Conservation (phyloP, 2,329 filamentous ascomycete species). For the Botrytis fabae region DNA sequence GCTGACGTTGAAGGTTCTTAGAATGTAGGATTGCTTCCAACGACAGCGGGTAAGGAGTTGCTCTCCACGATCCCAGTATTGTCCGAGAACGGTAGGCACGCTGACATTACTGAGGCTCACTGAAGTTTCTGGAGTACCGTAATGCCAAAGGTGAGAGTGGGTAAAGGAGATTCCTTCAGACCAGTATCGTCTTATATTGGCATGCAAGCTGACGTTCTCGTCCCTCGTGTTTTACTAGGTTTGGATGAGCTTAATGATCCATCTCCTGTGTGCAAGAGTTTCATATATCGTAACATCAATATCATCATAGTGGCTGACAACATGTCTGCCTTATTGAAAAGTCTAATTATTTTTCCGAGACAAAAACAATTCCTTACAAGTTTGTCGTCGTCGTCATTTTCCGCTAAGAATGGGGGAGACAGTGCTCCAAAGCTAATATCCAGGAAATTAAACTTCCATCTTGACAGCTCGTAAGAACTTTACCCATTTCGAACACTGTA, state of each 20-base stretch:
- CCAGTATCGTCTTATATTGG: constrained; percentile 4
- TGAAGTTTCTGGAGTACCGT: constrained; percentile 1
- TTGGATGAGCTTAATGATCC: constrained; percentile 18
- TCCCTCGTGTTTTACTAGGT: constrained; percentile 7
- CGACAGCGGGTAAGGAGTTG: not conserved
- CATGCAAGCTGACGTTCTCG: not conserved
- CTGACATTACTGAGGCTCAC: not conserved
- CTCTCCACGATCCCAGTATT: constrained; percentile 4
- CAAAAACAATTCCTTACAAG: not conserved
- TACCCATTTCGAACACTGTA: not conserved
- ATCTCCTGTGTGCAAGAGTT: not conserved
- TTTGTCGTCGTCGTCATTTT: not conserved
- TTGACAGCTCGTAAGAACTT: not conserved
- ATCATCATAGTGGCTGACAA: not conserved
- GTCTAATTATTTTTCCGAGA: not conserved
- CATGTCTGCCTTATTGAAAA: constrained; percentile 15
- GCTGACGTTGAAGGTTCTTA: constrained; percentile 3
- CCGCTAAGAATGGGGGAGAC: not conserved
- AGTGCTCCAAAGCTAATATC: not conserved
- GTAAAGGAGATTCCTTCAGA: not conserved
- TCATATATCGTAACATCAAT: not conserved
- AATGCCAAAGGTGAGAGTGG: not conserved
- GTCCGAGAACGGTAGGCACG: not conserved
- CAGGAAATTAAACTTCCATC: constrained; percentile 1
- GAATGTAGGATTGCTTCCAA: not conserved